Evolutionary conservation across 495 filamentous ascomycete species (phyloP), one percentile per base, ranked within the genome.

Genomic region (Tetracladium setigerum): DNA sequence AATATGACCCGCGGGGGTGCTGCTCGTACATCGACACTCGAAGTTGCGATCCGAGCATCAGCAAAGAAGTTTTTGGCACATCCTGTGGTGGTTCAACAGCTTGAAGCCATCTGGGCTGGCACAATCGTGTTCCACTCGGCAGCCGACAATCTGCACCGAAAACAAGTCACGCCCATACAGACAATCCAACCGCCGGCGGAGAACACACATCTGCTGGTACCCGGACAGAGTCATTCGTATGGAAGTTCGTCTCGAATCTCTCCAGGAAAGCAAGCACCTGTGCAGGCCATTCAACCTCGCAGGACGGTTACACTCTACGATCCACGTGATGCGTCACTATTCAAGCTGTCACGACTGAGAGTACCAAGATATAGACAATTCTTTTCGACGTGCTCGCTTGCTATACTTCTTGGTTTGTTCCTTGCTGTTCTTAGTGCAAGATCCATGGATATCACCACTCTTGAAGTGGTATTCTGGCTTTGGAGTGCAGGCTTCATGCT

Each of bases 401-500:
- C 83, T 13, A 74, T 89, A 27, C 70, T 96, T 54, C 74, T 95
- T 17, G 80, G 79, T n/a, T 70, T 96, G 31, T 95, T 87, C 56
- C 63, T 95, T 16, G 82, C 86, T 2, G 87, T 95, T 14, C 65
- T 91, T 8, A 61, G 71, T 35, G 64, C 84, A 59, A 69, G 85
- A 45, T 88, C 86, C 15, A 74, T 76, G 36, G 69, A 72, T 17
- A 95, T 96, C 55, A 92, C 88, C 11, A 69, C 77, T 2, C 64
- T 95, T 7, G 90, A 96, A 62, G 62, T 95, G 16, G 56, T 92
- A 10, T 95, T 96, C 61, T 96, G 90, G 90, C 83, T 96, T 61
- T 96, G 90, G 90, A 91, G 87, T 59, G 85, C 87, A 17, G 90
- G 90, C 3, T 96, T 91, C 63, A 94, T 95, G 87, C 82, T 96